A percentile compares a stretch with the other conserved stretches of the same genome.
These are phyloP conservation scores for Aspergillus pseudotamarii DNA, from an alignment of 2,329 filamentous ascomycete genomes.

Conservation along the genomic window DNA sequence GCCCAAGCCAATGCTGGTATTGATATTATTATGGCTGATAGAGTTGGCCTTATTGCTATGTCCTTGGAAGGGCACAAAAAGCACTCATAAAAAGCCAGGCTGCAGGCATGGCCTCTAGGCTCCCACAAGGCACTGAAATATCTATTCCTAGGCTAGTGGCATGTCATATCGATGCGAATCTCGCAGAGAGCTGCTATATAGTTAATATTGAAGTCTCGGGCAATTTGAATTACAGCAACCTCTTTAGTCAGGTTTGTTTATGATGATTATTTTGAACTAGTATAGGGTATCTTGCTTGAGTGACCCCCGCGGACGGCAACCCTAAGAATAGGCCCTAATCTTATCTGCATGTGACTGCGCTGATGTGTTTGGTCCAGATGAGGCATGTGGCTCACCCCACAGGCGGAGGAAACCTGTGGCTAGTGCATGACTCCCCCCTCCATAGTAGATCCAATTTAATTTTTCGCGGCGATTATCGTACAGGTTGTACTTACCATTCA, in stretches of 20 bases:
- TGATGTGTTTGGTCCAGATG: not conserved
- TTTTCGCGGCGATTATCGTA: conserved; percentile 5
- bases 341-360: conserved; percentile 4
- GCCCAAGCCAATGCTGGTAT: conserved; percentile 25
- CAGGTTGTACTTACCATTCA: not conserved
- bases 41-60: conserved; percentile 22
- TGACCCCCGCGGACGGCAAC: not conserved
- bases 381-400: conserved; percentile 8
- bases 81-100: no score
- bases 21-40: conserved; percentile 26
- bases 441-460: not conserved
- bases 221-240: no score
- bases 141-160: no score
- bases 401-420: not conserved
- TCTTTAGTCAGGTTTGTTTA: no score
- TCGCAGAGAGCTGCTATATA: no score
- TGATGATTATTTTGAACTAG: no score
- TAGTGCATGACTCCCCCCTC: not conserved
- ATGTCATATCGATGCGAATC: no score
- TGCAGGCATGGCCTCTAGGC: no score
- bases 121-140: no score
- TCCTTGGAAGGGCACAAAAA: no score
- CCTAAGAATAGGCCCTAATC: not conserved
- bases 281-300: no score
- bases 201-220: no score